phyloP scores from a whole-genome alignment of 2,329 filamentous ascomycete species.

The Aspergillus ochraceus region DNA sequence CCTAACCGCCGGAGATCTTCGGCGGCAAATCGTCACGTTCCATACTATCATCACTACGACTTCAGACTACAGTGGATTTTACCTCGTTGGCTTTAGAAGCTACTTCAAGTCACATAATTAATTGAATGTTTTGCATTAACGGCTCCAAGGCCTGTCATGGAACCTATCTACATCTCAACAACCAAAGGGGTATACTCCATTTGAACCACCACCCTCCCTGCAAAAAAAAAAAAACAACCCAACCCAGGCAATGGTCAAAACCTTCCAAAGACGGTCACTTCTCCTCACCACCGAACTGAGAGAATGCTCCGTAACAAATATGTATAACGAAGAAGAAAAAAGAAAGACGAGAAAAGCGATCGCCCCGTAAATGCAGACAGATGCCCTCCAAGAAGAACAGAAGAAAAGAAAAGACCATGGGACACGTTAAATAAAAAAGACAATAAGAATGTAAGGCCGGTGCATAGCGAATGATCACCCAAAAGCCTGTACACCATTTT shows the following conservation, averaged over 20 bases:
- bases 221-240: constrained; percentile 21
- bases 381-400: constrained; percentile 16
- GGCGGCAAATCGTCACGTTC: background rate
- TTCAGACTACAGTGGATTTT: no score
- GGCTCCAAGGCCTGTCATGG: background rate
- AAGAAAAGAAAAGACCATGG: constrained; percentile 23
- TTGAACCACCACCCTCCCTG: constrained; percentile 33
- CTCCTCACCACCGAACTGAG: constrained; percentile 9
- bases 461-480: constrained; percentile 27
- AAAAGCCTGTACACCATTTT: constrained; percentile 24
- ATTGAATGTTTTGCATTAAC: background rate
- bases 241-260: constrained; percentile 14
- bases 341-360: constrained; percentile 17
- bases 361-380: constrained; percentile 30
- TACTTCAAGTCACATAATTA: background rate
- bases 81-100: no score
- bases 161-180: constrained; percentile 15
- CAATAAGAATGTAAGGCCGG: constrained; percentile 15
- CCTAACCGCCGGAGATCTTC: constrained; percentile 13
- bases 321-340: constrained; percentile 18
- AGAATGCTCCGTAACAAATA: constrained; percentile 16
- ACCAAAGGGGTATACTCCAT: constrained; percentile 34
- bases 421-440: constrained; percentile 30
- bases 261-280: constrained; percentile 7
- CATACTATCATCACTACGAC: no score